Evolutionary conservation across 2,329 filamentous ascomycete genomes (phyloP), one percentile per base, ranked within the genome.

Genomic region (Cercospora beticola): DNA sequence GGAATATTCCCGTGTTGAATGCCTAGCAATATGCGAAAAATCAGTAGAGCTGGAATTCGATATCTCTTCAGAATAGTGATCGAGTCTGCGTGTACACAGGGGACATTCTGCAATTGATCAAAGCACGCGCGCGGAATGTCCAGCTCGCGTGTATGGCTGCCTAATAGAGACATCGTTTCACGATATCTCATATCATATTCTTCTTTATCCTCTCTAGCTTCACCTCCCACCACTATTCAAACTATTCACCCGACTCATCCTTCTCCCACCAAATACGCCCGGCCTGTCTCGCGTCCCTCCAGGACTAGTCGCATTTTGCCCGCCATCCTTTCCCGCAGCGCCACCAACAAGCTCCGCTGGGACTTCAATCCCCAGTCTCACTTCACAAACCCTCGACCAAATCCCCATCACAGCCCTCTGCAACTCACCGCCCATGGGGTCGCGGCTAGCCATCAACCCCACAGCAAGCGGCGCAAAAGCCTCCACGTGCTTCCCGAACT

Each of bases 391-490:
- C 43, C 94, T 86, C 73, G 90, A 86, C 70, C 97, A 84, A 26
- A 98, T 85, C 0, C 88, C 86, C 70, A 97, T 89, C 52, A 99
- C 84, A 0, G 92, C 91, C 9, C 88, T 81, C 69, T 96, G 88
- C 33, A 98, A 84, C 72, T 99, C 95, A 1, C 86, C 78, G 10
- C 89, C 92, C 73, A 97, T 86, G 72, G 98, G 94, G 12, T 61
- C 58, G 69, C 92, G 92, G 8, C 62, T 40, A 70, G 86, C 88
- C 65, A 99, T 83, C 16, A 99, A 82, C 64, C 96, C 93, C 0
- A 98, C 89, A 4, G 89, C 88, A 16, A 97, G 83, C 2, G 94
- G 93, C 76, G 97, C 97, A 79, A 99, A 98, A 3, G 89, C 89
- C 57, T 87, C 84, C 7, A 97, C 86, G 75, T 98, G 90, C 67